These are phyloP conservation scores for Phytophthora sansomeana DNA, from an alignment of 352 stramenopile species.

Conservation along the genomic window DNA sequence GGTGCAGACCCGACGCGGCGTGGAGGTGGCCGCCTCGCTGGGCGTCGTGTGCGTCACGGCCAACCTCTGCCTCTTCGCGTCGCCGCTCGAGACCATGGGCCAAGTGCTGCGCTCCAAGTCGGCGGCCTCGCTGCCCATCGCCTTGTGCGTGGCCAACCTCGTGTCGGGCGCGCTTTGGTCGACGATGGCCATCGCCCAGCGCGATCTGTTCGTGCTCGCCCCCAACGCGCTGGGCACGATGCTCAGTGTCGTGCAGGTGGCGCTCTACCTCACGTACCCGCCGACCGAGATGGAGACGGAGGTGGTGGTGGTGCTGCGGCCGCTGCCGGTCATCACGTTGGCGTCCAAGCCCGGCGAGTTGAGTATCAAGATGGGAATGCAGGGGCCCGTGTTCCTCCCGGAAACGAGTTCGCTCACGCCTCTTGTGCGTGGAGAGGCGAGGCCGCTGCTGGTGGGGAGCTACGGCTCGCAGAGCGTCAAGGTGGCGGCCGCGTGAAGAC, in stretches of 20 bases:
- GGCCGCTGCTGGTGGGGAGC: neutral
- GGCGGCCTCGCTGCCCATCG: constrained; percentile 42
- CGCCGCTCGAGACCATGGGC: constrained; percentile 39
- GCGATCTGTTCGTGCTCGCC: constrained; percentile 39
- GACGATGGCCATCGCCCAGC: constrained; percentile 22
- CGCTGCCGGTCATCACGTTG: constrained; percentile 15
- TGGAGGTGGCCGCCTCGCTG: constrained; percentile 25
- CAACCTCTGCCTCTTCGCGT: constrained; percentile 41
- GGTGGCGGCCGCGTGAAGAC: neutral
- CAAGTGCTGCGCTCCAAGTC: constrained; percentile 34
- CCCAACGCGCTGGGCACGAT: constrained; percentile 40
- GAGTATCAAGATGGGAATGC: neutral
- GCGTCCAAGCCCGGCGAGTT: neutral
- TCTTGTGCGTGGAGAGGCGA: neutral
- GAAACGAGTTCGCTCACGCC: neutral
- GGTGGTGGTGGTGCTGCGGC: constrained; percentile 4
- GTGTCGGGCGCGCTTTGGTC: constrained; percentile 33
- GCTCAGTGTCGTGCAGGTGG: constrained; percentile 40
- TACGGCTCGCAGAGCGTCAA: neutral
- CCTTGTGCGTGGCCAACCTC: constrained; percentile 37
- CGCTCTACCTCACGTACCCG: constrained; percentile 46
- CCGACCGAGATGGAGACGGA: constrained; percentile 9
- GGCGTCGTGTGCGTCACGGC: constrained; percentile 35
- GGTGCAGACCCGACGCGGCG: no score
- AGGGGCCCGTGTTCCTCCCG: neutral